These are phyloP conservation scores for Daldinia concentrica DNA, from an alignment of 495 filamentous ascomycete species.

Conservation along the genomic window DNA sequence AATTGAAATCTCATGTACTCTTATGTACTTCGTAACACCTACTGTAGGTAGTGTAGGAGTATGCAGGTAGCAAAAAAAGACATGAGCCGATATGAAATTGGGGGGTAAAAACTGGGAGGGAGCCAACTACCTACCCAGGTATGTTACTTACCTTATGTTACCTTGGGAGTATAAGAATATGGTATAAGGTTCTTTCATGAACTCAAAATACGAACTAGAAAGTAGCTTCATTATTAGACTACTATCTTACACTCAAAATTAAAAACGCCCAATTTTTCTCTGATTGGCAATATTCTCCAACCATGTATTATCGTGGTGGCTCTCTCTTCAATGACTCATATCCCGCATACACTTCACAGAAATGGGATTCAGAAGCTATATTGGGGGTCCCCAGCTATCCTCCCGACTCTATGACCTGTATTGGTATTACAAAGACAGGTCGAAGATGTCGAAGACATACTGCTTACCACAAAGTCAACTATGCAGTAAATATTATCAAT, in stretches of 20 bases:
- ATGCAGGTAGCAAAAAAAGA: constrained; percentile 1
- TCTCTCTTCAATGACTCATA: neutral
- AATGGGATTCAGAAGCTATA: constrained; percentile 25
- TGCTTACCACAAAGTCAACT: constrained; percentile 3
- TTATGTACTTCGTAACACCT: constrained; percentile 1
- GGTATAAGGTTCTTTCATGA: neutral
- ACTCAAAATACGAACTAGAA: neutral
- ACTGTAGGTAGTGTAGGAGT: neutral
- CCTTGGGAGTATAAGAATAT: neutral
- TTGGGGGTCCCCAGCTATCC: neutral
- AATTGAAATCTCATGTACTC: neutral
- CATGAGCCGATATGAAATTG: neutral
- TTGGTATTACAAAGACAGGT: neutral
- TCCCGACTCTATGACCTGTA: neutral
- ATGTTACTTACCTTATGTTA: too few relatives aligned
- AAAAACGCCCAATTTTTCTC: neutral
- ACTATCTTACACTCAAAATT: neutral
- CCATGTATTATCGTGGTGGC: constrained; percentile 4
- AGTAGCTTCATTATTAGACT: neutral
- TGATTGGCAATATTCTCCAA: neutral
- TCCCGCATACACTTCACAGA: neutral
- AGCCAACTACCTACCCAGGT: constrained; percentile 1
- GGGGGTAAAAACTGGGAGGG: neutral
- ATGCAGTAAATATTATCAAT: constrained; percentile 2
- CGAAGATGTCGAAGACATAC: constrained; percentile 10